Percentiles rank a stretch among this genome's conserved stretches.
These are phyloP conservation scores for Dactylonectria macrodidyma DNA, from an alignment of 2,329 filamentous ascomycete species.

Conservation along the genomic window DNA sequence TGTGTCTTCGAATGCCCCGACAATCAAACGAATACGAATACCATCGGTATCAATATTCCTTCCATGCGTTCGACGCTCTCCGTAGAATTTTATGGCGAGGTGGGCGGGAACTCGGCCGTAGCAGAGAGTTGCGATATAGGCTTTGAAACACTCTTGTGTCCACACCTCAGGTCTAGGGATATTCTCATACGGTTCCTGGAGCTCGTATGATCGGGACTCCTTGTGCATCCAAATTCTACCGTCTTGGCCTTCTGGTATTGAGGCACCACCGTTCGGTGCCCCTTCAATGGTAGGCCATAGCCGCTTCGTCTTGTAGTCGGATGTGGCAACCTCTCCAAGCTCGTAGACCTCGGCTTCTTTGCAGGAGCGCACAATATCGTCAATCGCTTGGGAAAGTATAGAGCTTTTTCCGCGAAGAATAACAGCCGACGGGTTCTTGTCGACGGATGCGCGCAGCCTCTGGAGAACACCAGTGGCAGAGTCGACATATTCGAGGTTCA, in stretches of 20 bases:
- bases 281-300: constrained; percentile 55
- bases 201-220: constrained; percentile 50
- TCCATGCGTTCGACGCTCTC: constrained; percentile 45
- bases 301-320: constrained; percentile 54
- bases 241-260: constrained; percentile 38
- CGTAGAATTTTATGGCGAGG: constrained; percentile 54
- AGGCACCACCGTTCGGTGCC: constrained; percentile 44
- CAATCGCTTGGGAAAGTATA: constrained; percentile 52
- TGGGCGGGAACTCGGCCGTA: constrained; percentile 54
- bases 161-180: constrained; percentile 58
- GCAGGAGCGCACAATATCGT: constrained; percentile 52
- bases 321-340: constrained; percentile 54
- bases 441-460: constrained; percentile 52
- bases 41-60: constrained; percentile 55
- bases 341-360: constrained; percentile 53
- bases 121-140: constrained; percentile 60
- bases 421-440: constrained; percentile 52
- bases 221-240: constrained; percentile 55
- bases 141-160: constrained; percentile 59
- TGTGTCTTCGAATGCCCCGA: constrained; percentile 56
- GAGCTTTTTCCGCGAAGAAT: constrained; percentile 52
- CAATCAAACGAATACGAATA: constrained; percentile 57
- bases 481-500: constrained; percentile 53
- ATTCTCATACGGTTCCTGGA: constrained; percentile 55
- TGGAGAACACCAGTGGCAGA: constrained; percentile 52